These are phyloP conservation scores for Populus ilicifolia DNA, from an alignment of 345 rosid genomes.

Conservation along the genomic window DNA sequence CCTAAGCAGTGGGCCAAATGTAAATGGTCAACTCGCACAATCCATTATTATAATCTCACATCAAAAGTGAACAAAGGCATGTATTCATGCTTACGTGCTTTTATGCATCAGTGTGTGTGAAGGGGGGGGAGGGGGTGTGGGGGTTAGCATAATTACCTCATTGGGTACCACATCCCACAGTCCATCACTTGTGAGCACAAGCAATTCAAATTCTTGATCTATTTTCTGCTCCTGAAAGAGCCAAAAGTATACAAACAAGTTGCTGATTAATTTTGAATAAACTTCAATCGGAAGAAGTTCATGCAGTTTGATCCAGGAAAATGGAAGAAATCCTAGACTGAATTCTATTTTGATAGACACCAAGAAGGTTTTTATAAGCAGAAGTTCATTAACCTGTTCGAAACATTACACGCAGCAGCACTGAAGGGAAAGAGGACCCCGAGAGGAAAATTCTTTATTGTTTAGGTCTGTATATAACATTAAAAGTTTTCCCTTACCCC, in stretches of 20 bases:
- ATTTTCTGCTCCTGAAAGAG: constrained; percentile 64
- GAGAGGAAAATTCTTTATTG: background rate
- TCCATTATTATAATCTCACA: background rate
- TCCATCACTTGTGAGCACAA: constrained; percentile 97
- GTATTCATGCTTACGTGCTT: background rate
- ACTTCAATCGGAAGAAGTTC: background rate
- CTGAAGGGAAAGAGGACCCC: background rate
- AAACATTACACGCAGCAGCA: background rate
- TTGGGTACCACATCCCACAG: constrained; percentile 95
- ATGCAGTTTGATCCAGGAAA: background rate
- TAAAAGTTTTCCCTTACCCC: background rate
- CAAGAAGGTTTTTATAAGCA: background rate
- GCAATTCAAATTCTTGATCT: constrained; percentile 68
- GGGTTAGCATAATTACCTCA: constrained; percentile 44
- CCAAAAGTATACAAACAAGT: background rate
- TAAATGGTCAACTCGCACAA: background rate
- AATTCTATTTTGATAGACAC: background rate
- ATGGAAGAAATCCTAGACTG: background rate
- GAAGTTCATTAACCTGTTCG: background rate
- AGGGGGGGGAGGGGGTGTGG: background rate
- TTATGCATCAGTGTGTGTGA: background rate
- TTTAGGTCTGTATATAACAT: background rate
- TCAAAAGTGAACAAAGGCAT: background rate
- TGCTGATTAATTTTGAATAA: background rate
- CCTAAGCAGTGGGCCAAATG: background rate